Evolutionary conservation across 2,329 filamentous ascomycete species (phyloP).

Genomic region (Xylariaceae sp.): DNA sequence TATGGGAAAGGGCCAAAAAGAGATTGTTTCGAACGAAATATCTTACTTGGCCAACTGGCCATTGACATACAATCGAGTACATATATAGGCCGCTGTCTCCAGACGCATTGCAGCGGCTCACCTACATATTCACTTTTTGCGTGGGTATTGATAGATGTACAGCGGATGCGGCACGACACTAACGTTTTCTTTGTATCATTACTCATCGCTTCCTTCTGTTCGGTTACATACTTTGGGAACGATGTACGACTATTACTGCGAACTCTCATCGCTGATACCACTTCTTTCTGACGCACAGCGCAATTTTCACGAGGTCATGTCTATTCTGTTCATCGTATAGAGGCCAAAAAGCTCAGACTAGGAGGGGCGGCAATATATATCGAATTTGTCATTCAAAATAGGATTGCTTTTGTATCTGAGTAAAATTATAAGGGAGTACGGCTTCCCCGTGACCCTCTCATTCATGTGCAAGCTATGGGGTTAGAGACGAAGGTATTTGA

Average conservation of each 20-base stretch:
- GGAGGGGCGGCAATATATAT: not conserved
- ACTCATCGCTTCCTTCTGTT: not conserved
- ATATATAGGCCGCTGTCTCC: conserved; percentile 6
- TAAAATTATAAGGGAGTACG: no score
- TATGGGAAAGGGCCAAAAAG: conserved; percentile 3
- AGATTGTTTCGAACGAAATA: not conserved
- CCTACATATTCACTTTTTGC: not conserved
- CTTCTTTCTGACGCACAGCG: not conserved
- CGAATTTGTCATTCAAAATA: no score
- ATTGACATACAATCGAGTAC: not conserved
- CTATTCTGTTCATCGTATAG: conserved; percentile 1
- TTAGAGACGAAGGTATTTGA: no score
- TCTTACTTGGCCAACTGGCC: not conserved
- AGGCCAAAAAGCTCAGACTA: not conserved
- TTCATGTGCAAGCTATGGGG: no score
- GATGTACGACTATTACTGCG: not conserved
- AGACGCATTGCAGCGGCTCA: not conserved
- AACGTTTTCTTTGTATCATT: conserved; percentile 1
- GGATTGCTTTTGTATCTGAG: not conserved
- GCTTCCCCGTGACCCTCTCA: no score
- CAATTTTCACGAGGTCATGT: not conserved
- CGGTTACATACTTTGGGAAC: not conserved
- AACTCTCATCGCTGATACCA: conserved; percentile 3
- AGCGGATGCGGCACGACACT: conserved; percentile 18
- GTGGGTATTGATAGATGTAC: conserved; percentile 14